These are phyloP conservation scores for Elymus sibiricus DNA, from an alignment of 176 grass and related monocot genomes.

Conservation along the genomic window DNA sequence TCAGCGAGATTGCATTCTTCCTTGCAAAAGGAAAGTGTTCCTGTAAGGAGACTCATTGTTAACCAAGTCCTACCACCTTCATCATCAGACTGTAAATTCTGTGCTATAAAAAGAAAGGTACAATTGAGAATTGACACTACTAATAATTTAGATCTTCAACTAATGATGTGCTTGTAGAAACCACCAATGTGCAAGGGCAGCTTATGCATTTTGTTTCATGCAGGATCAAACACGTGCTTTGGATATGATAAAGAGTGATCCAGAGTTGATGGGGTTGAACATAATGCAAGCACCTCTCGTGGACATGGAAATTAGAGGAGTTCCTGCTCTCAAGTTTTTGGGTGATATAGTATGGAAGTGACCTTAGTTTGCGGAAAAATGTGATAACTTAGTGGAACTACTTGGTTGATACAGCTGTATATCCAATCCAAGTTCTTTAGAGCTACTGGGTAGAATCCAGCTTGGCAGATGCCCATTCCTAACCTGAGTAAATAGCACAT, in stretches of 20 bases:
- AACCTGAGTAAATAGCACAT: neutral
- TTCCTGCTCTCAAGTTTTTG: conserved; percentile 96
- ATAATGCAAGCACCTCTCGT: conserved; percentile 88
- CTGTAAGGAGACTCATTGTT: conserved; percentile 81
- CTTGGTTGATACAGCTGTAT: neutral
- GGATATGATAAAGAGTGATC: conserved; percentile 78
- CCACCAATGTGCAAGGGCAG: neutral
- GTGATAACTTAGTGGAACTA: neutral
- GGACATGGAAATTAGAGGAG: conserved; percentile 96
- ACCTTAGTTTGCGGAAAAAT: neutral
- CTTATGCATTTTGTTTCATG: conserved; percentile 20
- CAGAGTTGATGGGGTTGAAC: conserved; percentile 65
- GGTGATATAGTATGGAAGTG: conserved; percentile 94
- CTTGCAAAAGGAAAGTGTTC: conserved; percentile 87
- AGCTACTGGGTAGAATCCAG: neutral
- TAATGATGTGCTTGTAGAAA: neutral
- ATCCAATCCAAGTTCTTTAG: neutral
- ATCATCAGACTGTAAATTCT: conserved; percentile 90
- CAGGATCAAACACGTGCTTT: conserved; percentile 94
- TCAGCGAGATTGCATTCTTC: conserved; percentile 79
- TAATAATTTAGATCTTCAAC: neutral
- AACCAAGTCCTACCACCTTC: conserved; percentile 96
- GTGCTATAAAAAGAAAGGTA: conserved; percentile 99
- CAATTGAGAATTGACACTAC: neutral
- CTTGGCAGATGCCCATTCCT: neutral